Evolutionary conservation across 192 early-diverging fungal species (phyloP).

Genomic region (Radiomyces spectabilis): DNA sequence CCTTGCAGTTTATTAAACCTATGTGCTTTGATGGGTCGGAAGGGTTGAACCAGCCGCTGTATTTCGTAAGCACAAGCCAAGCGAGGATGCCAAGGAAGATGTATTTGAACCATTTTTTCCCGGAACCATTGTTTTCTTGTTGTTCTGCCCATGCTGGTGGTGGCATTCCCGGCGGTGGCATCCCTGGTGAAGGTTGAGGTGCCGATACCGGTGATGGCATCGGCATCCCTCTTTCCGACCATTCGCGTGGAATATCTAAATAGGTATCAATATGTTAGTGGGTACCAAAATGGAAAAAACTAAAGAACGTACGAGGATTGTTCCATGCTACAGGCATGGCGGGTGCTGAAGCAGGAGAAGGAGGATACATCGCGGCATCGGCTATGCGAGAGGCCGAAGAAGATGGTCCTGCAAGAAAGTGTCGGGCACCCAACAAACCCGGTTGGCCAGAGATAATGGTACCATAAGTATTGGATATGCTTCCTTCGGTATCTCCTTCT

Average conservation of each 20-base stretch:
- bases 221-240: background rate
- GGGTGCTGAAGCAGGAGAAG: background rate
- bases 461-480: too few relatives aligned
- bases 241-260: constrained; percentile 4
- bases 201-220: background rate
- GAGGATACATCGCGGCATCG: background rate
- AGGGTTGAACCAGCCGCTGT: background rate
- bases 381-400: background rate
- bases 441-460: background rate
- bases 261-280: background rate
- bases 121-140: background rate
- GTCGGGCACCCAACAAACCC: background rate
- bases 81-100: background rate
- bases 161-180: background rate
- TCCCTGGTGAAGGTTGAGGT: background rate
- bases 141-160: background rate
- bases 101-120: constrained; percentile 3
- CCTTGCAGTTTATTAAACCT: too few relatives aligned
- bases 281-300: background rate
- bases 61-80: constrained; percentile 2
- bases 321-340: background rate
- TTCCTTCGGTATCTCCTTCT: background rate
- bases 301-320: constrained; percentile 2
- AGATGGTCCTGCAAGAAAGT: background rate
- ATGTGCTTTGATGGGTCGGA: too few relatives aligned